Evolutionary conservation across 2,329 filamentous ascomycete genomes (phyloP).

Genomic region (Penicillium sp.): DNA sequence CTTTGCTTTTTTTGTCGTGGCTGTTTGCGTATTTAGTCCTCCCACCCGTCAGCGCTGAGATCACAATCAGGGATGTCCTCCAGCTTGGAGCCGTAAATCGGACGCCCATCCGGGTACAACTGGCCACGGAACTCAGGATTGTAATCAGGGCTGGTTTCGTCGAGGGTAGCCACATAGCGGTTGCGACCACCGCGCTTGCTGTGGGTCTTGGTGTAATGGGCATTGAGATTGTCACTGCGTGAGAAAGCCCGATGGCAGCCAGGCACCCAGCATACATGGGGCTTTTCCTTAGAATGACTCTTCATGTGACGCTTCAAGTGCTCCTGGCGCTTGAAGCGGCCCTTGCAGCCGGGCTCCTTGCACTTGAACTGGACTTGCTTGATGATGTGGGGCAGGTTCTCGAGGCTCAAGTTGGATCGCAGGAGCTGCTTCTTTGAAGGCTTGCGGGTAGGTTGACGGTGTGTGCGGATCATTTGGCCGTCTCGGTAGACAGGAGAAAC

Average conservation of each 20-base stretch:
- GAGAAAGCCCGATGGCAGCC: constrained; percentile 49
- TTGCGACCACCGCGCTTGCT: constrained; percentile 52
- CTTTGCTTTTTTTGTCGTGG: constrained; percentile 20
- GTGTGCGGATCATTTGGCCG: constrained; percentile 31
- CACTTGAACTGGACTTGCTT: constrained; percentile 49
- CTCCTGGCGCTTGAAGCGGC: constrained; percentile 54
- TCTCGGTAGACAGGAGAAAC: constrained; percentile 41
- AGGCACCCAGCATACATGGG: constrained; percentile 50
- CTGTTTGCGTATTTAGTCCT: constrained; percentile 31
- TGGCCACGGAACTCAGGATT: constrained; percentile 50
- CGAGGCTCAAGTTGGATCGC: constrained; percentile 37
- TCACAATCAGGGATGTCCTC: constrained; percentile 42
- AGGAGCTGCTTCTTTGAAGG: constrained; percentile 39
- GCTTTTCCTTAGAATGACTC: constrained; percentile 51
- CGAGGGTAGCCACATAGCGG: constrained; percentile 51
- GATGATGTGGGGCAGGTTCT: constrained; percentile 44
- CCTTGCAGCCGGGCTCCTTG: constrained; percentile 48
- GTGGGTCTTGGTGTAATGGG: constrained; percentile 52
- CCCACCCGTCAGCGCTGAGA: constrained; percentile 39
- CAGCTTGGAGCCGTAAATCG: constrained; percentile 43
- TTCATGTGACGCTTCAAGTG: constrained; percentile 55
- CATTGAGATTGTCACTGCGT: constrained; percentile 51
- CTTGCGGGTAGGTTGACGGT: constrained; percentile 42
- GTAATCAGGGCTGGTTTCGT: constrained; percentile 48
- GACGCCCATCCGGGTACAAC: constrained; percentile 48